A percentile compares a stretch with the other conserved stretches of the same genome.
Evolutionary conservation across 352 stramenopile genomes (phyloP).

Genomic region (Phytophthora lateralis): DNA sequence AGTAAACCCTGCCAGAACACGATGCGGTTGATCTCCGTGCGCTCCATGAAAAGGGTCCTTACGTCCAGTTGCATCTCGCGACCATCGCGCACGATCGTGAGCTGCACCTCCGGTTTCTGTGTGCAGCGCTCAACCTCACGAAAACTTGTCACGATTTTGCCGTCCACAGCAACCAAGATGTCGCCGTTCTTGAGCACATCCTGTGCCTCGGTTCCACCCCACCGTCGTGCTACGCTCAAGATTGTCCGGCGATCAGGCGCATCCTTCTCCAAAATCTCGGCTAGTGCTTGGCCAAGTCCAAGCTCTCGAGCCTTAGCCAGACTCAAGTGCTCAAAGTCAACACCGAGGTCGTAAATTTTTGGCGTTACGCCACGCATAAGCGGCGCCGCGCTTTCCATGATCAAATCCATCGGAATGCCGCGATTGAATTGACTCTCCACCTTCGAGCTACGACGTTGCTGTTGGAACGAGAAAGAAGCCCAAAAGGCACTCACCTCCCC

Average conservation of each 20-base stretch:
- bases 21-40: conserved; percentile 90
- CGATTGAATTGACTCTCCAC: conserved; percentile 89
- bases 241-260: conserved; percentile 76
- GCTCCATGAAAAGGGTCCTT: conserved; percentile 82
- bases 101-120: conserved; percentile 77
- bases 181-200: conserved; percentile 83
- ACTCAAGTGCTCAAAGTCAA: conserved; percentile 90
- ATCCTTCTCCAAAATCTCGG: conserved; percentile 77
- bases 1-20: conserved; percentile 92
- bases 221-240: conserved; percentile 76
- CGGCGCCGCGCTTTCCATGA: conserved; percentile 85
- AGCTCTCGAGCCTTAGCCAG: conserved; percentile 90
- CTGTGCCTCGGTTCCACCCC: conserved; percentile 74
- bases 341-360: conserved; percentile 80
- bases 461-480: conserved; percentile 89
- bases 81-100: conserved; percentile 88
- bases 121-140: conserved; percentile 82
- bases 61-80: conserved; percentile 70
- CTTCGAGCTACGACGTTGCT: conserved; percentile 71
- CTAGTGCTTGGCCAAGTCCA: conserved; percentile 79
- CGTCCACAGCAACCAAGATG: conserved; percentile 87
- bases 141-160: conserved; percentile 86
- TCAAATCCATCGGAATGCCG: conserved; percentile 86
- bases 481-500: conserved; percentile 85
- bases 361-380: conserved; percentile 74